These are phyloP conservation scores for Takashimella koratensis DNA, from an alignment of 1,284 basidiomycete genomes.

Conservation along the genomic window DNA sequence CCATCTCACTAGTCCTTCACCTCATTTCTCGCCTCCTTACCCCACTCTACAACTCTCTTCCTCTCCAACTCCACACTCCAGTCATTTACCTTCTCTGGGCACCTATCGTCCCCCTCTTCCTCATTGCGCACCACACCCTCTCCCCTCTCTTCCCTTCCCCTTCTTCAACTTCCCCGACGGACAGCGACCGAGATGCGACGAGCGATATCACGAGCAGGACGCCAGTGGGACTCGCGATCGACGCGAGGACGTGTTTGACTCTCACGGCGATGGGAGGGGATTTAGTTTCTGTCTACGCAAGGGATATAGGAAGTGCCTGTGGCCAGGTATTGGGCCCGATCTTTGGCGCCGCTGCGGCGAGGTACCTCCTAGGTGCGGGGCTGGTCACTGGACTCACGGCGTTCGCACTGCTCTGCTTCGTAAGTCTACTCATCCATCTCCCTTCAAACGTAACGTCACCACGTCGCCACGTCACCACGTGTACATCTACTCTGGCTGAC, in stretches of 20 bases:
- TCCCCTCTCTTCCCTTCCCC: background rate
- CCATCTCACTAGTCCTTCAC: constrained; percentile 21
- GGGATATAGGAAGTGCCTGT: constrained; percentile 19
- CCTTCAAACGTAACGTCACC: too few species aligned
- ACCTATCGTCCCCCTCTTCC: background rate
- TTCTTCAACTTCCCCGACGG: background rate
- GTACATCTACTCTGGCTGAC: too few species aligned
- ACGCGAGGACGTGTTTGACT: constrained; percentile 20
- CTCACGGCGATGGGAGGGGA: constrained; percentile 26
- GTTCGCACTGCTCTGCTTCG: constrained; percentile 32
- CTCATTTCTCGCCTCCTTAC: constrained; percentile 21
- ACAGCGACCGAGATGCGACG: too few species aligned
- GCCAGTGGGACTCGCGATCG: background rate
- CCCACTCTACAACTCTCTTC: constrained; percentile 31
- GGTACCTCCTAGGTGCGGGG: constrained; percentile 16
- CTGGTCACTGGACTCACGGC: constrained; percentile 15
- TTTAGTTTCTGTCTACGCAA: constrained; percentile 21
- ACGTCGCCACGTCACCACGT: too few species aligned
- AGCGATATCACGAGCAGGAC: background rate
- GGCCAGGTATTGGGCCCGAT: constrained; percentile 19
- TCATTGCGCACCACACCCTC: background rate
- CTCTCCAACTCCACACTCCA: constrained; percentile 19
- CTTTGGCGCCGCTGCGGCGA: constrained; percentile 16
- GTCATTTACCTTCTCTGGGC: constrained; percentile 9
- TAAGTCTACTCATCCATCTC: constrained; percentile 13